phyloP scores from a whole-genome alignment of 2,329 filamentous ascomycete genomes.

The Sporothrix pallida region DNA sequence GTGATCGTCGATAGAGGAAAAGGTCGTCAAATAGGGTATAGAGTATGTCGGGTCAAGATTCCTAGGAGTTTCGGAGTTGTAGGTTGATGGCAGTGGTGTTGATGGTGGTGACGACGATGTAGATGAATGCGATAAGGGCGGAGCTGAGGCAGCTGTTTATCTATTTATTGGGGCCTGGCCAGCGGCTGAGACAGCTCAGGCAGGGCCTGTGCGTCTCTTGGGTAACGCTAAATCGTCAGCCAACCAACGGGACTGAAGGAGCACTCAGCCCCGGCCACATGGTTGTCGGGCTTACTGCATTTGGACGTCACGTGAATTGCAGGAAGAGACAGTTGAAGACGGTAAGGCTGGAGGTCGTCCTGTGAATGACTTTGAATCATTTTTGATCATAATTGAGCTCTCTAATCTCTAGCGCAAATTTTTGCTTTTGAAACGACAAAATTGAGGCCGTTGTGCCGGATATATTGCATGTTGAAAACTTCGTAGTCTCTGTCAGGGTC shows the following conservation, averaged over 20 bases:
- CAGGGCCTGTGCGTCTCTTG: conserved; percentile 6
- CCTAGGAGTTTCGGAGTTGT: conserved; percentile 5
- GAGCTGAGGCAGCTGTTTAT: conserved; percentile 27
- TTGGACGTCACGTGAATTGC: not conserved
- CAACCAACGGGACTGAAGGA: not conserved
- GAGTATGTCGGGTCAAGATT: not conserved
- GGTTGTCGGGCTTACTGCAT: not conserved
- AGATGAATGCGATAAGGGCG: not conserved
- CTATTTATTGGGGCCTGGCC: not conserved
- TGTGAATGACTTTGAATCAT: not conserved
- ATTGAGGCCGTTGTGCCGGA: not conserved
- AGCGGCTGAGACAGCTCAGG: not conserved
- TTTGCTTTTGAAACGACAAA: not conserved
- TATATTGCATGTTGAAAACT: not conserved
- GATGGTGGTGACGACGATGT: not conserved
- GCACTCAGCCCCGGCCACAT: not conserved
- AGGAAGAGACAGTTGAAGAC: not conserved
- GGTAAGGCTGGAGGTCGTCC: not conserved
- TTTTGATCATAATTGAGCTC: not conserved
- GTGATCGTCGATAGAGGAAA: too few relatives aligned
- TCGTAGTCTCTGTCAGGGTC: not conserved
- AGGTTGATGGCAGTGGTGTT: not conserved
- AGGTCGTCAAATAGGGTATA: not conserved
- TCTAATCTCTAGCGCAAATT: not conserved
- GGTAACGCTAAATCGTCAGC: conserved; percentile 13